Evolutionary conservation across 1,284 basidiomycete genomes (phyloP).

Genomic region (Athelia sp.): DNA sequence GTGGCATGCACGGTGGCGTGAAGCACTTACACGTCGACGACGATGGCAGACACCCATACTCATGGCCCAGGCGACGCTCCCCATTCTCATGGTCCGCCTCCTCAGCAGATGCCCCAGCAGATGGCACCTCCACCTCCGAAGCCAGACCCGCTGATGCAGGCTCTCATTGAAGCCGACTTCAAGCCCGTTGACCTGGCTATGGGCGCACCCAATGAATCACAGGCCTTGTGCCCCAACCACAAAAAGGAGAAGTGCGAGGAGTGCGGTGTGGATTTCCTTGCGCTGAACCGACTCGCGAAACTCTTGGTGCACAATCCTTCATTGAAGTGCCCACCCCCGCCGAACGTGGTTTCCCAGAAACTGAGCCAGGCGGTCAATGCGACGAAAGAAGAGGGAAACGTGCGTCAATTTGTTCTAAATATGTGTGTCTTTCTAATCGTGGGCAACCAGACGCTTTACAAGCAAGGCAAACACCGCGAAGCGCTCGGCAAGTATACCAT

Average conservation of each 20-base stretch:
- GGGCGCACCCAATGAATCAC: slow-evolving; percentile 42
- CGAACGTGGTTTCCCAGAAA: slow-evolving; percentile 71
- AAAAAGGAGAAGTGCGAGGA: slow-evolving; percentile 64
- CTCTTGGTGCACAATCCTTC: slow-evolving; percentile 68
- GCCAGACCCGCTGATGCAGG: slow-evolving; percentile 67
- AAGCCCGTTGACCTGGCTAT: slow-evolving; percentile 54
- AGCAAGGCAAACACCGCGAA: slow-evolving; percentile 63
- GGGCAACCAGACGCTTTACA: slow-evolving; percentile 67
- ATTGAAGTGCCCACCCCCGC: slow-evolving; percentile 77
- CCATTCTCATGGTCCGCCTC: slow-evolving; percentile 28
- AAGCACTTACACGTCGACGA: no score
- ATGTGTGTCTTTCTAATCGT: slow-evolving; percentile 5
- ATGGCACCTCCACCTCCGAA: slow-evolving; percentile 38
- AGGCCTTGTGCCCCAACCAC: slow-evolving; percentile 59
- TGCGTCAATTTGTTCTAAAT: slow-evolving; percentile 27
- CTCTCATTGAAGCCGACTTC: slow-evolving; percentile 70
- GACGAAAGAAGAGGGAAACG: slow-evolving; percentile 90
- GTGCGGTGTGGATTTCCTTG: slow-evolving; percentile 67
- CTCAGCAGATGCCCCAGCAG: slow-evolving; percentile 31
- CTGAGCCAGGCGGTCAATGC: slow-evolving; percentile 68
- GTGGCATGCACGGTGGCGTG: no score
- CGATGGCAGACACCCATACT: slow-evolving; percentile 22
- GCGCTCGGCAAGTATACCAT: slow-evolving; percentile 84
- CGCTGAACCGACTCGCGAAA: slow-evolving; percentile 69
- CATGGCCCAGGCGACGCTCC: slow-evolving; percentile 22